Evolutionary conservation across 1,284 basidiomycete genomes (phyloP), one percentile per base, ranked within the genome.

Genomic region (Ustilago xerochloae): DNA sequence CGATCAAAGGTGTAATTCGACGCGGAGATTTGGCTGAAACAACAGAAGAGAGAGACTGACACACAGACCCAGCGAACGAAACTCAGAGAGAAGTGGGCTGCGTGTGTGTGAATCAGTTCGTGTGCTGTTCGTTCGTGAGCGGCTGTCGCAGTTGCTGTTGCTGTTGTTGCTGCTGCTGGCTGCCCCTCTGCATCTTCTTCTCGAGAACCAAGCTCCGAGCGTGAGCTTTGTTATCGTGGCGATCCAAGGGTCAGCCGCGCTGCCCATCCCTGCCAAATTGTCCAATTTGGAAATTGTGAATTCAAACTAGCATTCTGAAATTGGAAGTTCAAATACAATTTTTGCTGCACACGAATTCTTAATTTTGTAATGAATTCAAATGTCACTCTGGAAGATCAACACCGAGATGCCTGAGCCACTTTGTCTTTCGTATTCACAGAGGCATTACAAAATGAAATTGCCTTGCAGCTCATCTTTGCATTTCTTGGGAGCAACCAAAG

Each of bases 1-100:
- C 49, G 63, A 61, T 38, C 32, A 54, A 54, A n/a, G 36, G 48
- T 61, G 52, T 39, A 46, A 48, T n/a, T 55, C 39, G 48, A 65
- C 63, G 63, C 63, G 63, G 63, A 46, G 50, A 60, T 48, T 48
- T 46, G 39, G 39, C 52, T 53, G 46, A 32, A 53, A 60, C 52
- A 46, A 48, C 47, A 59, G 39, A 41, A n/a, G 32, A 12, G 22
- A 16, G n/a, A 22, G 28, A 47, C 28, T 28, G 36, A 20, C 16
- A 18, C 24, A 24, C n/a, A 28, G 35, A 30, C 33, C 24, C n/a
- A 52, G 24, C 20, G 29, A 59, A 45, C 45, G 56, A 65, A 66
- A 60, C 48, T 51, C 48, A 54, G 45, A 54, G 49, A 53, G 3
- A 39, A 22, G 18, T 29, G 18, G 30, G 18, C 15, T 41, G 62